A percentile compares a stretch with the other conserved stretches of the same genome.
Conservation (phyloP, 208 protist species). For the Phytomonas francai region DNA sequence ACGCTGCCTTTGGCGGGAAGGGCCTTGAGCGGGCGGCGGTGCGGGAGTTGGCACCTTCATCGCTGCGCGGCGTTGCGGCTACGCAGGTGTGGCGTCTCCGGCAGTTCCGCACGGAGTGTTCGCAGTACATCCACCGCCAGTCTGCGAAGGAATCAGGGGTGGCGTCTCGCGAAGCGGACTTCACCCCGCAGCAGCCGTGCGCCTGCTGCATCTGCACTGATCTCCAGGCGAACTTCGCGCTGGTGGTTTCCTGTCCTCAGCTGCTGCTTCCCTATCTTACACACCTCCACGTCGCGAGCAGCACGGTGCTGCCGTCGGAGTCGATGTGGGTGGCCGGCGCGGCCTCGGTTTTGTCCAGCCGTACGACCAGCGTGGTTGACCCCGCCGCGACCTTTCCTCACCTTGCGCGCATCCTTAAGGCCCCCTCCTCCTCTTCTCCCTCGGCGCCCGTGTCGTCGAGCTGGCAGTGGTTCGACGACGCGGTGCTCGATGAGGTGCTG, state of each 20-base stretch:
- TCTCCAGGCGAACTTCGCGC: constrained; percentile 21
- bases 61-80: constrained; percentile 29
- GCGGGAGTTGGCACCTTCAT: constrained; percentile 16
- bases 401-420: neutral
- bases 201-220: constrained; percentile 6
- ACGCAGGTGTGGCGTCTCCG: constrained; percentile 42
- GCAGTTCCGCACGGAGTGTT: constrained; percentile 2
- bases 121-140: neutral
- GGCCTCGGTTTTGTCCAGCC: neutral
- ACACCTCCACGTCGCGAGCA: constrained; percentile 17
- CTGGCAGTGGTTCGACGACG: constrained; percentile 25
- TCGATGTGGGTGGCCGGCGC: constrained; percentile 5
- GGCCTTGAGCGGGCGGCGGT: too few species aligned
- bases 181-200: neutral
- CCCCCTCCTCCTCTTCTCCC: neutral
- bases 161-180: constrained; percentile 1
- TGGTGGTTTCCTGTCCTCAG: constrained; percentile 16
- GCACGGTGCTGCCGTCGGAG: constrained; percentile 14
- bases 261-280: constrained; percentile 11
- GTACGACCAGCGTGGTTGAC: neutral
- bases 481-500: constrained; percentile 49
- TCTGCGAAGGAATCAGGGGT: neutral
- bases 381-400: too few species aligned
- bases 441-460: neutral
- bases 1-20: too few species aligned